Conservation (phyloP, 371 early-diverging fungal species). For the Mortierella sp. region DNA sequence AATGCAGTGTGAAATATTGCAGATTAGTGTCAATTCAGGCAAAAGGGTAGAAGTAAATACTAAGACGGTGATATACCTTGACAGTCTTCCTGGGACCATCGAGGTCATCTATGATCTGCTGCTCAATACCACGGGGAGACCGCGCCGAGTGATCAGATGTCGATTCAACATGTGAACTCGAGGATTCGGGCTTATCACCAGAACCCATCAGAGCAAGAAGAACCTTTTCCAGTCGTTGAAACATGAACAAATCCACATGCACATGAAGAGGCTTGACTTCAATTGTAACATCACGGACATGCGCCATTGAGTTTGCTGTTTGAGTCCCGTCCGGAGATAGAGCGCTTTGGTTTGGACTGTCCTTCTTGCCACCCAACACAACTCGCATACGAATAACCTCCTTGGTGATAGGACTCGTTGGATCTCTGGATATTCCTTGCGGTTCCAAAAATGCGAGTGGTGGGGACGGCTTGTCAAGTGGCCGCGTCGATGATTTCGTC, state of each 20-base stretch:
- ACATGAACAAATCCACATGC: constrained; percentile 64
- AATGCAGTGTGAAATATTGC: not conserved
- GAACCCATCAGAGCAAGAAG: constrained; percentile 54
- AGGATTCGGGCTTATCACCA: not conserved
- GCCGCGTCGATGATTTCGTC: constrained; percentile 26
- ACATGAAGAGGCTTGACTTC: constrained; percentile 68
- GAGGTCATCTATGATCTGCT: constrained; percentile 44
- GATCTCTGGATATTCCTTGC: not conserved
- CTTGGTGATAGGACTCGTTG: constrained; percentile 11
- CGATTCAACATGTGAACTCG: constrained; percentile 19
- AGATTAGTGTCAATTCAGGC: not conserved
- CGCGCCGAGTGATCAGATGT: not conserved
- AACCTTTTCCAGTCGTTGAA: constrained; percentile 66
- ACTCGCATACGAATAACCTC: constrained; percentile 50
- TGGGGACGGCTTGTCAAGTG: not conserved
- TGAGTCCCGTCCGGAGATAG: constrained; percentile 16
- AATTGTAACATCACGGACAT: constrained; percentile 62
- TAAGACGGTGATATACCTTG: constrained; percentile 20
- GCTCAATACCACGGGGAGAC: constrained; percentile 18
- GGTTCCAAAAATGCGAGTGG: constrained; percentile 8
- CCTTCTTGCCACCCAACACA: constrained; percentile 32
- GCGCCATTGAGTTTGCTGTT: constrained; percentile 17
- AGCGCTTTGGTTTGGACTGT: constrained; percentile 13
- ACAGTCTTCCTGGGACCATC: constrained; percentile 9
- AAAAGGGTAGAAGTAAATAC: not conserved